phyloP scores from a whole-genome alignment of 2,329 filamentous ascomycete genomes.

The Exophiala lecanii-corni region DNA sequence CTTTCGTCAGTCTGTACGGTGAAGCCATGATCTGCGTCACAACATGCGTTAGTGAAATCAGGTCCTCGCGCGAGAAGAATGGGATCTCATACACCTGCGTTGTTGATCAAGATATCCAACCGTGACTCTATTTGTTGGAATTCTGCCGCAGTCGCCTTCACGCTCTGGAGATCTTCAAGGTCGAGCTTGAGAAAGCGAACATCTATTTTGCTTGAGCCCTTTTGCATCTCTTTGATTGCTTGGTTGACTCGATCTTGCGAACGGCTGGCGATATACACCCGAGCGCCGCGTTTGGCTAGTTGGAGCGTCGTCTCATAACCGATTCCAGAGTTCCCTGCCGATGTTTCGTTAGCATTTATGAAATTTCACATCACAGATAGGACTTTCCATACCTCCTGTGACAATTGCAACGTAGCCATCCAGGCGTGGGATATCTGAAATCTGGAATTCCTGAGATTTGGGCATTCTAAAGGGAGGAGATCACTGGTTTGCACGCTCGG shows the following conservation, averaged over 20 bases:
- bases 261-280: slow-evolving; percentile 44
- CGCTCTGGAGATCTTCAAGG: slow-evolving; percentile 34
- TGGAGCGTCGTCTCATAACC: slow-evolving; percentile 21
- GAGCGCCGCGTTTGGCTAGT: slow-evolving; percentile 39
- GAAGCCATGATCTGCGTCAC: slow-evolving; percentile 27
- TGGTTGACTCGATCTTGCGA: slow-evolving; percentile 32
- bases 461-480: too few relatives aligned
- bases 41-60: too few relatives aligned
- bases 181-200: slow-evolving; percentile 34
- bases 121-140: slow-evolving; percentile 26
- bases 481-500: too few relatives aligned
- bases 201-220: slow-evolving; percentile 16
- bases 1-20: slow-evolving; percentile 31
- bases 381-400: background rate
- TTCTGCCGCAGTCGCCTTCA: slow-evolving; percentile 41
- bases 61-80: too few relatives aligned
- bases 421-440: slow-evolving; percentile 1
- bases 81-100: slow-evolving; percentile 17
- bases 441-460: background rate
- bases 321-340: background rate
- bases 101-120: slow-evolving; percentile 29
- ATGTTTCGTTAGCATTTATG: background rate
- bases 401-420: background rate
- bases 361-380: background rate
- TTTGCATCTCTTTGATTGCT: slow-evolving; percentile 37